These are phyloP conservation scores for Chlorella sp. DNA, from an alignment of 139 green algal species.

Conservation along the genomic window DNA sequence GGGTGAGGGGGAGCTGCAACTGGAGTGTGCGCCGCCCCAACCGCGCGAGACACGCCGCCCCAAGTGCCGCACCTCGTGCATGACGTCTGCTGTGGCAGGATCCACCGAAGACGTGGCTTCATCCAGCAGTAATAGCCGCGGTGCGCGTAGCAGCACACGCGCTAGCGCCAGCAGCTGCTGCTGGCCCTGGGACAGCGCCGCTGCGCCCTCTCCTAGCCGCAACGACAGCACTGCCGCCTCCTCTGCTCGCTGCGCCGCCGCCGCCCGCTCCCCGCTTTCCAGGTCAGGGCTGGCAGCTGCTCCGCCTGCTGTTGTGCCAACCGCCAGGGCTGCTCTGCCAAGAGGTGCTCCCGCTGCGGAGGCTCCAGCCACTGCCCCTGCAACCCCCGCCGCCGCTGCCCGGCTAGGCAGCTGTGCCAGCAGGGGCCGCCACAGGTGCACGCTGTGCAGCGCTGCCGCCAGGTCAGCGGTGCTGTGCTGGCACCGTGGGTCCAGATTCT, in stretches of 20 bases:
- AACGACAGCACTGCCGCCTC: conserved; percentile 32
- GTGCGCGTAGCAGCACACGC: conserved; percentile 64
- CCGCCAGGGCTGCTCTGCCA: too few species aligned
- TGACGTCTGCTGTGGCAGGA: conserved; percentile 51
- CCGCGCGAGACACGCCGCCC: too few species aligned
- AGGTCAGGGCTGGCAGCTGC: not conserved
- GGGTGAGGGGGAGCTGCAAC: not conserved
- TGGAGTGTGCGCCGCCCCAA: not conserved
- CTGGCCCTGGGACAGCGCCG: conserved; percentile 65
- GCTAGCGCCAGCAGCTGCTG: conserved; percentile 84
- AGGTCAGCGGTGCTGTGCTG: conserved; percentile 45
- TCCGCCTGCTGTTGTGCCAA: too few species aligned
- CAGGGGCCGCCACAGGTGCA: conserved; percentile 43
- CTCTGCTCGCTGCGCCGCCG: not conserved
- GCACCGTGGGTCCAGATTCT: conserved; percentile 75
- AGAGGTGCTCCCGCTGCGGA: not conserved
- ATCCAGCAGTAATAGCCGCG: conserved; percentile 73
- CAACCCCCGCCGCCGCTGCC: not conserved
- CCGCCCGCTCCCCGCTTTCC: not conserved
- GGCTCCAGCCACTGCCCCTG: not conserved
- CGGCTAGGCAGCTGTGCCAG: not conserved
- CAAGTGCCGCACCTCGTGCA: conserved; percentile 50
- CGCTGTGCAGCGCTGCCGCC: conserved; percentile 40
- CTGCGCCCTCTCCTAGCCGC: conserved; percentile 45
- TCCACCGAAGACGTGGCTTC: conserved; percentile 72